A percentile compares a stretch with the other conserved stretches of the same genome.
Evolutionary conservation across 2,329 filamentous ascomycete genomes (phyloP).

Genomic region (Apiospora aurea): DNA sequence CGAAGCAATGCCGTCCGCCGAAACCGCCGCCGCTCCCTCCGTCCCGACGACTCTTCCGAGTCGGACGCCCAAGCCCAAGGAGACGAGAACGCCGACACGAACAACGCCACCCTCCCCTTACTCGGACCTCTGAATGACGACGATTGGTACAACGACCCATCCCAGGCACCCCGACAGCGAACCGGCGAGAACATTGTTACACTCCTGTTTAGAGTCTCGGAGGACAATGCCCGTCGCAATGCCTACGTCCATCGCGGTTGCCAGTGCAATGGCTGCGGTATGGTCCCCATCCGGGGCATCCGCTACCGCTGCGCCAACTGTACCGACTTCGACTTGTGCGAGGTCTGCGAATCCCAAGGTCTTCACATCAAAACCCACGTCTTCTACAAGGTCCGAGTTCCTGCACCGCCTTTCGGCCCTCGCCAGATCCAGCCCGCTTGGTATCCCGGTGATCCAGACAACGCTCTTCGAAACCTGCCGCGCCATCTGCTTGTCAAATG

Average conservation of each 20-base stretch:
- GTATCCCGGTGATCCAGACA: constrained; percentile 87
- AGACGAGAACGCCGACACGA: constrained; percentile 55
- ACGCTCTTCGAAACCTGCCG: constrained; percentile 71
- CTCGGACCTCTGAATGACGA: constrained; percentile 47
- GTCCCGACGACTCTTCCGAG: constrained; percentile 45
- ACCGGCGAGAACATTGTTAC: constrained; percentile 83
- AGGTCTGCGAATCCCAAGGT: constrained; percentile 83
- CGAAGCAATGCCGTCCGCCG: constrained; percentile 73
- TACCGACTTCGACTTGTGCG: constrained; percentile 93
- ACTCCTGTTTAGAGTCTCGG: constrained; percentile 88
- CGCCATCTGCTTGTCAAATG: constrained; percentile 72
- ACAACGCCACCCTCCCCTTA: constrained; percentile 28
- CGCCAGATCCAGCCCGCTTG: constrained; percentile 82
- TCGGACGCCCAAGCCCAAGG: constrained; percentile 45
- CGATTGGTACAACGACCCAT: constrained; percentile 60
- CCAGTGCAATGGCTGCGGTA: constrained; percentile 87
- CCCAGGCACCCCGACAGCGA: constrained; percentile 51
- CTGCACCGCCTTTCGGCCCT: constrained; percentile 82
- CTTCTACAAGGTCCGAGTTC: constrained; percentile 95
- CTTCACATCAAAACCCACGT: constrained; percentile 89
- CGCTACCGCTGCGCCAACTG: constrained; percentile 96
- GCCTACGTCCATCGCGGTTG: constrained; percentile 93
- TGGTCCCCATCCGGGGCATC: constrained; percentile 88
- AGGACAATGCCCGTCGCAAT: constrained; percentile 87
- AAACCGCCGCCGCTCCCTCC: constrained; percentile 46